phyloP scores from a whole-genome alignment of 2,329 filamentous ascomycete species.

The Pseudogymnoascus sp. region DNA sequence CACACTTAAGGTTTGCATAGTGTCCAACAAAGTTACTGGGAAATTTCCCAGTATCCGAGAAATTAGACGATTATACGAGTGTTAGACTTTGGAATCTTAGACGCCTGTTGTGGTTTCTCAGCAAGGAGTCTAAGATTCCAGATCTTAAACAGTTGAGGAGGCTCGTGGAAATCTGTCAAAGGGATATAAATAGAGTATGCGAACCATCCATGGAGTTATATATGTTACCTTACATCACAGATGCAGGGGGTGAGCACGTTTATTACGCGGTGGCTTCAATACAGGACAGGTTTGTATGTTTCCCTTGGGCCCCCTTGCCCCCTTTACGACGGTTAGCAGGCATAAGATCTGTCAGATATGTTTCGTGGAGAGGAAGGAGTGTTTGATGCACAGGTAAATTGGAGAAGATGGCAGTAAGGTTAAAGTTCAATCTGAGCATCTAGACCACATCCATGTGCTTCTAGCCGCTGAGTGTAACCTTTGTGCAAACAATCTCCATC shows the following conservation, averaged over 20 bases:
- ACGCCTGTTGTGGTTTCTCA: neutral
- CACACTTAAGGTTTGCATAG: conserved; percentile 7
- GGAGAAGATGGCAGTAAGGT: neutral
- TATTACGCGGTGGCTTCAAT: neutral
- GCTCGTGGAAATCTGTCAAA: neutral
- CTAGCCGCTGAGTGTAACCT: neutral
- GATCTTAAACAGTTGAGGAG: neutral
- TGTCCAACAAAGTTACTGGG: neutral
- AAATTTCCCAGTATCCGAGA: neutral
- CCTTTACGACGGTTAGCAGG: neutral
- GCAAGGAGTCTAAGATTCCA: neutral
- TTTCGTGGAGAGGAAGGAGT: neutral
- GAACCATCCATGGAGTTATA: neutral
- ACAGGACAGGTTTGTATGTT: neutral
- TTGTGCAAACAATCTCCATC: neutral
- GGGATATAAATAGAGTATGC: neutral
- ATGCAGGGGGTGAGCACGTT: neutral
- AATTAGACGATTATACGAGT: neutral
- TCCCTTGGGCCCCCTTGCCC: neutral
- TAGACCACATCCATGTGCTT: neutral
- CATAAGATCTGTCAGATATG: neutral
- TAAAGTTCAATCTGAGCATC: neutral
- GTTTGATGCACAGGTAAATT: neutral
- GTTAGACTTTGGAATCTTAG: neutral
- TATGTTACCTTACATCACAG: neutral